Conservation (phyloP, 345 rosid species). For the Psidium friedrichsthalianum region DNA sequence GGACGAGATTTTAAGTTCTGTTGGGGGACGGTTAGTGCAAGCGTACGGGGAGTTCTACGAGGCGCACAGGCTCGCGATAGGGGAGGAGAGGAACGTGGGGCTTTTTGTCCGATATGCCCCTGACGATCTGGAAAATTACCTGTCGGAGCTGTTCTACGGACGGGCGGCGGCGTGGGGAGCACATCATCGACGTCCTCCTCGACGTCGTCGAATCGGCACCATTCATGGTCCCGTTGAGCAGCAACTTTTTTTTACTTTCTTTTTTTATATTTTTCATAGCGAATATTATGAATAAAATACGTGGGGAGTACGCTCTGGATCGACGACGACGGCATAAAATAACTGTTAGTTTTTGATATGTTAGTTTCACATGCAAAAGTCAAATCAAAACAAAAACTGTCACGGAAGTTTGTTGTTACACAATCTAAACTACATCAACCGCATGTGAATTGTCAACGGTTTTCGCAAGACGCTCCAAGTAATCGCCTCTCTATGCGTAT, state of each 20-base stretch:
- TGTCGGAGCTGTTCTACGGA: conserved; percentile 32
- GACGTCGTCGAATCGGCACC: not conserved
- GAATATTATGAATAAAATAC: not conserved
- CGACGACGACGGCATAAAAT: not conserved
- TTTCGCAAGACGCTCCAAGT: not conserved
- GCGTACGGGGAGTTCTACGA: conserved; percentile 42
- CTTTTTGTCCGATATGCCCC: conserved; percentile 37
- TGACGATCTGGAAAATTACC: conserved; percentile 43
- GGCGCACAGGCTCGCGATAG: conserved; percentile 14
- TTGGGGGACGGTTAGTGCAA: conserved; percentile 26
- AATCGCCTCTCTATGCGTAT: too few species aligned
- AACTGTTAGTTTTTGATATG: not conserved
- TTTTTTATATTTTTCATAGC: not conserved
- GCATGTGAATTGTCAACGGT: too few species aligned
- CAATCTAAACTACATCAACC: too few species aligned
- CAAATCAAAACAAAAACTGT: too few species aligned
- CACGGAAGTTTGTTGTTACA: too few species aligned
- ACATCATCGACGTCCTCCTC: not conserved
- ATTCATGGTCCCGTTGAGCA: not conserved
- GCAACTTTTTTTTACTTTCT: not conserved
- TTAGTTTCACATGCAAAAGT: too few species aligned
- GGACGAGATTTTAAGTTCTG: conserved; percentile 41
- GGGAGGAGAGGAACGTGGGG: conserved; percentile 3
- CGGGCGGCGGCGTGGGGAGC: not conserved
- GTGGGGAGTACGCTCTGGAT: not conserved